A percentile compares a stretch with the other conserved stretches of the same genome.
Conservation (phyloP, 2,329 filamentous ascomycete species). For the Beauveria caledonica region DNA sequence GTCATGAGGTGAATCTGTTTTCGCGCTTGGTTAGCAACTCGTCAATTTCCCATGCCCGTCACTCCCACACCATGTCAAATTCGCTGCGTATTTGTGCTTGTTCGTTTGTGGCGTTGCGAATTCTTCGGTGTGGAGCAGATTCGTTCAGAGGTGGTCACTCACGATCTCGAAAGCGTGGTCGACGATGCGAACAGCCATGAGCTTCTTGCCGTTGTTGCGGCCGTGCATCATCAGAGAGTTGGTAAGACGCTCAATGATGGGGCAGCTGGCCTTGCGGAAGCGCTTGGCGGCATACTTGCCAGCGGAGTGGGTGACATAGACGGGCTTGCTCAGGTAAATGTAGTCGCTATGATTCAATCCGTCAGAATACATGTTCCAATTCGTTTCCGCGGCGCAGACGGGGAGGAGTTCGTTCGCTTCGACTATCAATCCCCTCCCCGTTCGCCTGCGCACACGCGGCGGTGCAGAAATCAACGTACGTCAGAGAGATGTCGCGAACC, state of each 20-base stretch:
- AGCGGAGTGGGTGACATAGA: conserved; percentile 98
- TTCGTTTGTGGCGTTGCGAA: not conserved
- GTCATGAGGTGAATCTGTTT: conserved; percentile 99
- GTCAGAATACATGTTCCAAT: conserved; percentile 23
- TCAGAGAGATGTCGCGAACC: conserved; percentile 99
- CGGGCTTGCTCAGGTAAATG: conserved; percentile 97
- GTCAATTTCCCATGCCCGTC: not conserved
- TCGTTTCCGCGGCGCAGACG: conserved; percentile 8
- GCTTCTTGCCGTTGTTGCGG: conserved; percentile 99
- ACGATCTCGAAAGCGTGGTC: conserved; percentile 99
- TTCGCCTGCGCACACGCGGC: not conserved
- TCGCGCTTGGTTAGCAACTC: conserved; percentile 20
- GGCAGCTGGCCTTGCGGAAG: conserved; percentile 99
- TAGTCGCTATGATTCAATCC: conserved; percentile 66
- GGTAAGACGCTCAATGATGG: conserved; percentile 99
- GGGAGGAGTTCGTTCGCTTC: conserved; percentile 8
- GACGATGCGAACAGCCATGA: conserved; percentile 99
- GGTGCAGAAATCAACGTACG: conserved; percentile 51
- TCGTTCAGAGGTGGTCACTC: conserved; percentile 38
- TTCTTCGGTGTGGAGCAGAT: not conserved
- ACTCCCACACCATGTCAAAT: not conserved
- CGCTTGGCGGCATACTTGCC: conserved; percentile 98
- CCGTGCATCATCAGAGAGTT: conserved; percentile 99
- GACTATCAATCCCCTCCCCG: not conserved
- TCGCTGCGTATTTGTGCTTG: not conserved